These are phyloP conservation scores for Graphilbum fragrans DNA, from an alignment of 2,329 filamentous ascomycete genomes.

Conservation along the genomic window DNA sequence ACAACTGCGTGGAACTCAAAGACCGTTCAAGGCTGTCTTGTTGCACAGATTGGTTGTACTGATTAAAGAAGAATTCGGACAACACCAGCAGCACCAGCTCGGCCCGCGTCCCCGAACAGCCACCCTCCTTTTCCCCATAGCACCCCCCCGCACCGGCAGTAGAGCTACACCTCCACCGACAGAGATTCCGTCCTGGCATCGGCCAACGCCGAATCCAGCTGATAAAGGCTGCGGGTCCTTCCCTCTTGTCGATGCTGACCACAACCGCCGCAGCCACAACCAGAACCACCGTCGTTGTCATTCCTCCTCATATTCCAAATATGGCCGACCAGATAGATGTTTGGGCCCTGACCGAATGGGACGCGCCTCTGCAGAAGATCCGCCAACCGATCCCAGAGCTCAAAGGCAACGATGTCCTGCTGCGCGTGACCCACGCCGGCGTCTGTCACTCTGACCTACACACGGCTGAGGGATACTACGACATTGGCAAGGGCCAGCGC, in stretches of 20 bases:
- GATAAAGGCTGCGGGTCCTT: too few relatives aligned
- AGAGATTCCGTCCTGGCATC: too few relatives aligned
- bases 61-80: background rate
- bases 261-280: too few relatives aligned
- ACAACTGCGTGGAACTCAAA: too few relatives aligned
- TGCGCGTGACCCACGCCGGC: constrained; percentile 5
- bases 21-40: too few relatives aligned
- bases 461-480: constrained; percentile 5
- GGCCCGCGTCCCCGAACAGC: background rate
- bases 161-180: too few relatives aligned
- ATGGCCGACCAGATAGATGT: constrained; percentile 4
- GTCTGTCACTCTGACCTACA: constrained; percentile 7
- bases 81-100: background rate
- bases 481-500: constrained; percentile 3
- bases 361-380: constrained; percentile 4
- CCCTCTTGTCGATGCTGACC: too few relatives aligned
- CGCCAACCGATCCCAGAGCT: constrained; percentile 1
- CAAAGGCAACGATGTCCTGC: constrained; percentile 1
- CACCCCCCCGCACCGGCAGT: too few relatives aligned
- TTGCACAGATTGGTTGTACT: too few relatives aligned
- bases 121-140: too few relatives aligned
- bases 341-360: constrained; percentile 5
- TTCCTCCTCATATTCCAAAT: background rate
- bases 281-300: background rate
- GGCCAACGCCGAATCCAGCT: too few relatives aligned